A percentile compares a stretch with the other conserved stretches of the same genome.
Evolutionary conservation across 2,329 filamentous ascomycete species (phyloP).

Genomic region (Venturia carpophila): DNA sequence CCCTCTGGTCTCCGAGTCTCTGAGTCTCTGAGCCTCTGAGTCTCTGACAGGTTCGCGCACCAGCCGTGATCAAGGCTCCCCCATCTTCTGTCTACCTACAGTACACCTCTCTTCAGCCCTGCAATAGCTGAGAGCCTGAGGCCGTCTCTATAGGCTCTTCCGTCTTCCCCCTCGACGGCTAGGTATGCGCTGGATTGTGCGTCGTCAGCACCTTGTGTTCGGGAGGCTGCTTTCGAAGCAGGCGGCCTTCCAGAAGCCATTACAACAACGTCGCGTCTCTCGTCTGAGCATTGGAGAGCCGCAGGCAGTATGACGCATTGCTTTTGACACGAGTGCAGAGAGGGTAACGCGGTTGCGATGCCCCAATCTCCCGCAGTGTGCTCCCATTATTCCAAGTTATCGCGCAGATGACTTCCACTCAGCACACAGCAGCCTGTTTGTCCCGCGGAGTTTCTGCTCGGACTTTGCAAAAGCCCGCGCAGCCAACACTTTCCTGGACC

Average conservation of each 20-base stretch:
- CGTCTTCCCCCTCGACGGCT: neutral
- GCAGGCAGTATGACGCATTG: neutral
- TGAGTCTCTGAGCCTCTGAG: no score
- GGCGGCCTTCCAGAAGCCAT: neutral
- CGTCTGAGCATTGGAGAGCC: neutral
- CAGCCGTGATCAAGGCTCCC: neutral
- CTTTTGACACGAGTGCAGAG: neutral
- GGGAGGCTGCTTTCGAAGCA: slow-evolving; percentile 11
- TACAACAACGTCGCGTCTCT: neutral
- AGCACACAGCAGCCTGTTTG: neutral
- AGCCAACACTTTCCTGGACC: neutral
- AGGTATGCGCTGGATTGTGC: neutral
- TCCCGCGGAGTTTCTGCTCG: neutral
- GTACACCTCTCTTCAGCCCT: neutral
- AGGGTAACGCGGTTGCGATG: neutral
- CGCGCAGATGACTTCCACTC: neutral
- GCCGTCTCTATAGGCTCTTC: neutral
- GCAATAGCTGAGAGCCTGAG: neutral
- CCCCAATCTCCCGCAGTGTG: neutral
- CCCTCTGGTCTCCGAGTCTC: no score
- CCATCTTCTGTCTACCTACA: neutral
- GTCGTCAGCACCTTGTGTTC: slow-evolving; percentile 9
- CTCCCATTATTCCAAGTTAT: neutral
- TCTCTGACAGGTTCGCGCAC: neutral
- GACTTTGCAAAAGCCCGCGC: slow-evolving; percentile 4